Base-by-base conservation (phyloP, 2,329 filamentous ascomycete genomes). In the Zymoseptoria pseudotritici region DNA sequence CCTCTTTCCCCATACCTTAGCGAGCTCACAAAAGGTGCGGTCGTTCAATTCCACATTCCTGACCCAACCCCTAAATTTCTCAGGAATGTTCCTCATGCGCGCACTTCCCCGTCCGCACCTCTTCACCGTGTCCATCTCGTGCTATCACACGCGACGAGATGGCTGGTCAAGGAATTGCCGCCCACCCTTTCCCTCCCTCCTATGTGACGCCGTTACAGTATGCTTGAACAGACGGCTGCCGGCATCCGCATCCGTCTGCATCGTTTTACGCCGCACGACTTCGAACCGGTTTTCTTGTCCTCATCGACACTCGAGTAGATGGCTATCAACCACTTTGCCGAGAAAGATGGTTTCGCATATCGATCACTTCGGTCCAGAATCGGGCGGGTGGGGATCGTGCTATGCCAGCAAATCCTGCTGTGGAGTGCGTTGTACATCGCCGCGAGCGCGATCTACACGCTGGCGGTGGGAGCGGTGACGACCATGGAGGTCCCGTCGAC, bases 361-460 rank as follows among this genome's bases (percentile, higher is more conserved):
- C 36, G 36, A n/a, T 46, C 36, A 7, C 7, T 13, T 19, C n/a
- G 52, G 52, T 10, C 9, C 11, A 56, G 50, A 49, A 53, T 42
- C 4, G 64, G 65, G 17, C 61, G 64, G 20, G 55, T 56, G 19
- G 60, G 57, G 9, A 65, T 70, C 50, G 62, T 71, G 1, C 22
- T 59, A 17, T 61, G 58, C 29, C 67, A 71, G 42, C 68, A 71
- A 49, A 10, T 67, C 2, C 57, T 71, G 26, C 57, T 69, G 2
- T 70, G 63, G 63, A 63, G 54, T 29, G 64, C 68, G 10, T 17
- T 64, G 8, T 70, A 70, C 51, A 64, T 70, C 13, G 46, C 65
- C 11, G 63, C 66, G 10, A 68, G 68, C 46, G 62, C 64, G 52
- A 56, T 65, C 1, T 70, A 68, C 36, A 57, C 68, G 6, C 51